phyloP scores from a whole-genome alignment of 2,329 filamentous ascomycete genomes.

The Penicillium aurantiogriseum region DNA sequence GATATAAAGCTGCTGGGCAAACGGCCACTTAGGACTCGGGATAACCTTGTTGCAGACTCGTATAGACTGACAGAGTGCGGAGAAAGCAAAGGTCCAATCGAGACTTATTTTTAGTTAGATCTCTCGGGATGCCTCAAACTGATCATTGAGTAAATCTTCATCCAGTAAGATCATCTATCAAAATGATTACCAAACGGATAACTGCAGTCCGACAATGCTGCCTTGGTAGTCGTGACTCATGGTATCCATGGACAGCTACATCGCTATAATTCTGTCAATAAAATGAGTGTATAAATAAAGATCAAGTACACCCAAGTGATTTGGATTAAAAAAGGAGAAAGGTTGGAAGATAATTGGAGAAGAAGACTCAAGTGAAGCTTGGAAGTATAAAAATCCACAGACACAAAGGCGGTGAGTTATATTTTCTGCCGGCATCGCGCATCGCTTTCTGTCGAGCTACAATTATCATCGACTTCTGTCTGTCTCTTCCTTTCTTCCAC shows the following conservation, averaged over 20 bases:
- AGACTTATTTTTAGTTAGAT: not conserved
- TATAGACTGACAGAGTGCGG: not conserved
- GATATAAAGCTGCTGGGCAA: not conserved
- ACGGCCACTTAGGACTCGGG: not conserved
- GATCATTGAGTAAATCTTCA: not conserved
- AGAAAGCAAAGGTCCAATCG: not conserved
- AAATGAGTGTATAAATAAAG: not conserved
- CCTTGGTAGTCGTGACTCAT: not conserved
- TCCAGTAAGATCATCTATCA: not conserved
- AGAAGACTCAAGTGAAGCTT: not conserved
- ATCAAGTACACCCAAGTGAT: not conserved
- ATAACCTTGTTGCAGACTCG: no score
- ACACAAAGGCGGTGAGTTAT: conserved; percentile 1
- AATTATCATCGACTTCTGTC: conserved; percentile 5
- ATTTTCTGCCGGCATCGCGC: conserved; percentile 10
- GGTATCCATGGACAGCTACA: not conserved
- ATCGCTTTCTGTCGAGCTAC: conserved; percentile 11
- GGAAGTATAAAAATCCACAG: not conserved
- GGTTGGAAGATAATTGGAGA: not conserved
- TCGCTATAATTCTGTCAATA: no score
- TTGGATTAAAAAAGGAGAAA: not conserved
- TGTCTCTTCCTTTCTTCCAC: not conserved
- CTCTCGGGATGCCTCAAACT: not conserved
- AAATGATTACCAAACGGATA: not conserved
- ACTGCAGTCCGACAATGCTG: conserved; percentile 3